Percentiles rank a stretch among this genome's conserved stretches.
These are phyloP conservation scores for Croton setiger DNA, from an alignment of 441 rosid genomes.

Conservation along the genomic window DNA sequence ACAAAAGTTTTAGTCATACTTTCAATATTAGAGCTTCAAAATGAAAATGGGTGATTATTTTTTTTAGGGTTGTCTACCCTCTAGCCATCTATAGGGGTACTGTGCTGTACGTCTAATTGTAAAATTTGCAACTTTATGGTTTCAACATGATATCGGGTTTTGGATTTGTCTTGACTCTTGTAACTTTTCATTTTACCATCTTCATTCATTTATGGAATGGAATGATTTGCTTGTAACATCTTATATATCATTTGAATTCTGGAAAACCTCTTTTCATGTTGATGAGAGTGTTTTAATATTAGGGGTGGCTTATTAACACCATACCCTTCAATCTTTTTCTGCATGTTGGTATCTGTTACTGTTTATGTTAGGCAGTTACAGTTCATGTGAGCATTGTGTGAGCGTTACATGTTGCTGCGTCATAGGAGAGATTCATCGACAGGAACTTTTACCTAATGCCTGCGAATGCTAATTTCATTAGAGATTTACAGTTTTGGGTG, in stretches of 20 bases:
- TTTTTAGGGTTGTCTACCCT: background rate
- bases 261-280: background rate
- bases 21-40: background rate
- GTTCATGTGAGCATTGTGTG: too few species aligned
- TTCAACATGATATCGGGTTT: constrained; percentile 5
- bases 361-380: background rate
- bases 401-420: too few species aligned
- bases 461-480: too few species aligned
- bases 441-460: background rate
- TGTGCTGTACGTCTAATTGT: constrained; percentile 4
- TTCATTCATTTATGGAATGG: background rate
- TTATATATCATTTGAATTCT: background rate
- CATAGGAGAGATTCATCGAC: too few species aligned
- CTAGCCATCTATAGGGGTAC: constrained; percentile 3
- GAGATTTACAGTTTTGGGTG: too few species aligned
- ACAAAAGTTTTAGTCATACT: constrained; percentile 12
- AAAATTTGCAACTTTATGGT: background rate
- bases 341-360: background rate
- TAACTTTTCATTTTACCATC: too few species aligned
- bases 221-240: background rate
- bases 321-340: background rate
- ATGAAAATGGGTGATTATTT: background rate
- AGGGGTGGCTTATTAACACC: background rate
- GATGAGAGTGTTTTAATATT: background rate
- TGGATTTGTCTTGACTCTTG: too few species aligned